Base-by-base conservation (phyloP, 345 rosid genomes). In the Pugionium dolabratum region DNA sequence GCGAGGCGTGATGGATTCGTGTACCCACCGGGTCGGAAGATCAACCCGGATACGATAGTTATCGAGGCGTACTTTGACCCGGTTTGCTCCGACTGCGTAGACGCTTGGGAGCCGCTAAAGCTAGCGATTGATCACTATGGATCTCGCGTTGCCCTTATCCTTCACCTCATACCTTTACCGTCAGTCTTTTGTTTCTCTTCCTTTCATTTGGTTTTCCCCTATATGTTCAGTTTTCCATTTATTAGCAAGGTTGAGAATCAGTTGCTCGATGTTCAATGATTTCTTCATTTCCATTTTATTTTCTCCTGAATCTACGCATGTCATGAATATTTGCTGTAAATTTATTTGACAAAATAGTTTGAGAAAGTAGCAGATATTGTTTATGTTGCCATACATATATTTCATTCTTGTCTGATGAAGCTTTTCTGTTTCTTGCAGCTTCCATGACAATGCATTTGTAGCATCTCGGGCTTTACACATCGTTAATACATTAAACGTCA, bases 121-220 rank as follows among this genome's bases (percentile, higher is more conserved):
- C 80, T 71, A 71, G 91, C 84, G 40, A 65, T 90, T 39, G 67
- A 75, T 29, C 47, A 77, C 76, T 90, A 93, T 68, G 90, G 91
- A 60, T 62, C 85, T 72, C 87, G 80, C 69, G 85, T 86, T 61
- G 67, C 71, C 32, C 75, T 90, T 43, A 4, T 68, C 69, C 72
- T 86, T 76, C 94, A 90, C 67, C 90, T 90, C 59, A 85, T 93
- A 26, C 98, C 98, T 3, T 68, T 93, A 36, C 97, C 98, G 98
- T 93, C 4, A 82, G 97, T 77, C n/a, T 32, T 73, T 69, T 39
- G 54, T 50, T 31, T 11, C 5, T 52, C 41, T 25, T 65, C 36
- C 18, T 27, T 5, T 29, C 35, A 10, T 9, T 67, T 66, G 8
- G 44, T 60, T 33, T n/a, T 54, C 29, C 9, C 11, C 32, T 65